These are phyloP conservation scores for Stagonosporopsis rhizophila DNA, from an alignment of 2,329 filamentous ascomycete species.

Conservation along the genomic window DNA sequence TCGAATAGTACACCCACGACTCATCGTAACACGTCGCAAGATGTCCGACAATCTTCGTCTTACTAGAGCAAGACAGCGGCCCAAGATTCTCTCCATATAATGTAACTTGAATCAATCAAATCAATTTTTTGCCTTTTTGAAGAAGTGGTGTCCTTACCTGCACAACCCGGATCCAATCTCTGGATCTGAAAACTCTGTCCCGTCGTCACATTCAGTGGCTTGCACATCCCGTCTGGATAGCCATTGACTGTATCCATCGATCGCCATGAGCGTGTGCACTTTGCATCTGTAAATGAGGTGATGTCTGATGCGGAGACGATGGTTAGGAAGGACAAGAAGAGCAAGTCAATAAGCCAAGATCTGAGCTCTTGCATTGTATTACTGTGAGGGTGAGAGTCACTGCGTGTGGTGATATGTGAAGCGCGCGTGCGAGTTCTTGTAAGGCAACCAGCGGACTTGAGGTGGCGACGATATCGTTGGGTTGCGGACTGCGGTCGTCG, in stretches of 20 bases:
- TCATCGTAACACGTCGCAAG: conserved; percentile 37
- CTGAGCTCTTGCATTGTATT: background rate
- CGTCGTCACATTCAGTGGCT: conserved; percentile 19
- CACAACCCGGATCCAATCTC: conserved; percentile 34
- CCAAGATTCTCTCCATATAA: conserved; percentile 32
- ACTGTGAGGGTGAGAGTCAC: background rate
- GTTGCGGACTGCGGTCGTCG: background rate
- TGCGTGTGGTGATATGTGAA: background rate
- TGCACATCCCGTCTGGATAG: conserved; percentile 29
- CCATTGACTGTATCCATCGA: conserved; percentile 24
- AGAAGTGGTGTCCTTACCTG: too few species aligned
- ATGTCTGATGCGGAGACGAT: conserved; percentile 19
- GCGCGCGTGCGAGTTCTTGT: background rate
- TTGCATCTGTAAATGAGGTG: conserved; percentile 21
- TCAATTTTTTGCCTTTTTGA: too few species aligned
- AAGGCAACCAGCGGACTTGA: background rate
- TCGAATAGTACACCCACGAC: conserved; percentile 39
- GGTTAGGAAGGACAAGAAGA: background rate
- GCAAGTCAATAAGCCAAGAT: background rate
- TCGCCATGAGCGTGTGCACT: conserved; percentile 21
- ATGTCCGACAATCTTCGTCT: conserved; percentile 27
- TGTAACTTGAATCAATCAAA: conserved; percentile 31
- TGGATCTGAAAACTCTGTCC: conserved; percentile 34
- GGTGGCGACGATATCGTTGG: background rate
- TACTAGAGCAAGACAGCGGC: conserved; percentile 24